phyloP scores from a whole-genome alignment of 2,329 filamentous ascomycete genomes.

The Epichloe baconii region DNA sequence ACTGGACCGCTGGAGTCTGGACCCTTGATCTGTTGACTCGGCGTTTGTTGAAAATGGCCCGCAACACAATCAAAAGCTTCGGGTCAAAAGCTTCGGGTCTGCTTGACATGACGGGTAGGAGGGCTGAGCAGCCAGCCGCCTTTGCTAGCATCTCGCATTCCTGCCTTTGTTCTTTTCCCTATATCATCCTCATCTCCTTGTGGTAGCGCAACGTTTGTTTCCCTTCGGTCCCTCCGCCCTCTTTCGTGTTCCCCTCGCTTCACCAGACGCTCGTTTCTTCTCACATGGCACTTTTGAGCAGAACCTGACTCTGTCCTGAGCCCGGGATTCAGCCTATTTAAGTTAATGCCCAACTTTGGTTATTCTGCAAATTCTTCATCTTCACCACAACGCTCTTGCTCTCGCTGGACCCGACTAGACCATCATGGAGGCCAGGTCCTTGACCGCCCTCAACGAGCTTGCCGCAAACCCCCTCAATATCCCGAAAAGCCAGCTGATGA shows the following conservation, averaged over 20 bases:
- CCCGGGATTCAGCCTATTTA: neutral
- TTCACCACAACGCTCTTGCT: neutral
- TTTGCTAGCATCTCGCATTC: neutral
- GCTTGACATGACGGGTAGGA: neutral
- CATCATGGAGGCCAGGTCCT: conserved; percentile 64
- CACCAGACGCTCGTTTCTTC: neutral
- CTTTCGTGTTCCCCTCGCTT: neutral
- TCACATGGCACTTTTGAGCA: neutral
- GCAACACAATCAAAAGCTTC: neutral
- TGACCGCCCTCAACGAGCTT: conserved; percentile 65
- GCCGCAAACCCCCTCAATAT: conserved; percentile 82
- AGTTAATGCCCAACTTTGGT: neutral
- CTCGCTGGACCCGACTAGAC: neutral
- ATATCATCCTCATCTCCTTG: neutral
- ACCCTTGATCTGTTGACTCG: neutral
- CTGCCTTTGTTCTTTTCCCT: neutral
- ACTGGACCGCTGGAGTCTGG: neutral
- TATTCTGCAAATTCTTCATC: neutral
- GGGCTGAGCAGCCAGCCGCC: neutral
- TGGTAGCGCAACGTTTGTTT: neutral
- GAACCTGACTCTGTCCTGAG: neutral
- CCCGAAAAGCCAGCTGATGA: conserved; percentile 62
- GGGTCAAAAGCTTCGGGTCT: neutral
- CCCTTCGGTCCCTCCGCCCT: neutral
- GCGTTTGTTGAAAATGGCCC: neutral